A percentile compares a stretch with the other conserved stretches of the same genome.
Conservation (phyloP, 2,329 filamentous ascomycete species). For the Trichoderma sp. region DNA sequence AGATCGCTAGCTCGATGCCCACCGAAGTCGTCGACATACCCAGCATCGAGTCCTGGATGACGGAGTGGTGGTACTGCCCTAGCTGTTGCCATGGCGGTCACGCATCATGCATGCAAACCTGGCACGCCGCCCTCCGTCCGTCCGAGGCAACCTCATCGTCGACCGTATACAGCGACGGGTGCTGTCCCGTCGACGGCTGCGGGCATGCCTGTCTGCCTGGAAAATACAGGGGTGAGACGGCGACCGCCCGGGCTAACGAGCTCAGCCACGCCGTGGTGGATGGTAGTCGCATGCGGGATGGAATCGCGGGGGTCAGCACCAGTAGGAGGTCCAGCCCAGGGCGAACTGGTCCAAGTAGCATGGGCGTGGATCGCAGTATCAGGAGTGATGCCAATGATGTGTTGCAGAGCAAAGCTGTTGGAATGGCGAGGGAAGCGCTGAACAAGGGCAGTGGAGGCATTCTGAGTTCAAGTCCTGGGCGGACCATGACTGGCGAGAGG, state of each 20-base stretch:
- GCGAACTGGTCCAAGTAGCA: conserved; percentile 17
- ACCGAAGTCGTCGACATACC: conserved; percentile 30
- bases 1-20: conserved; percentile 42
- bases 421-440: conserved; percentile 56
- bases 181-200: conserved; percentile 64
- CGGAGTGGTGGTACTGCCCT: conserved; percentile 62
- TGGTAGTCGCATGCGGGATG: conserved; percentile 30
- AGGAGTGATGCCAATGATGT: conserved; percentile 53
- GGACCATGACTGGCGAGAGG: conserved; percentile 40
- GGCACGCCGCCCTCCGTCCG: conserved; percentile 48
- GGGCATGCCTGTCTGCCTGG: conserved; percentile 62
- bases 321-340: conserved; percentile 33
- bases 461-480: conserved; percentile 51
- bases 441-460: conserved; percentile 37
- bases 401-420: conserved; percentile 59
- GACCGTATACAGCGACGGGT: conserved; percentile 50
- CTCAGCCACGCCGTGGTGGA: conserved; percentile 49
- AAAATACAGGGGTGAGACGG: conserved; percentile 50
- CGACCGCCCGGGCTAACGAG: conserved; percentile 49
- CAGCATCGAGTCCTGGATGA: conserved; percentile 29
- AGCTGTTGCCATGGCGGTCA: conserved; percentile 64
- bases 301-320: conserved; percentile 25
- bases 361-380: conserved; percentile 26
- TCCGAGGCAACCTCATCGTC: conserved; percentile 23
- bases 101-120: conserved; percentile 56